Conservation (phyloP, 2,329 filamentous ascomycete species). For the Exophiala viscosa region DNA sequence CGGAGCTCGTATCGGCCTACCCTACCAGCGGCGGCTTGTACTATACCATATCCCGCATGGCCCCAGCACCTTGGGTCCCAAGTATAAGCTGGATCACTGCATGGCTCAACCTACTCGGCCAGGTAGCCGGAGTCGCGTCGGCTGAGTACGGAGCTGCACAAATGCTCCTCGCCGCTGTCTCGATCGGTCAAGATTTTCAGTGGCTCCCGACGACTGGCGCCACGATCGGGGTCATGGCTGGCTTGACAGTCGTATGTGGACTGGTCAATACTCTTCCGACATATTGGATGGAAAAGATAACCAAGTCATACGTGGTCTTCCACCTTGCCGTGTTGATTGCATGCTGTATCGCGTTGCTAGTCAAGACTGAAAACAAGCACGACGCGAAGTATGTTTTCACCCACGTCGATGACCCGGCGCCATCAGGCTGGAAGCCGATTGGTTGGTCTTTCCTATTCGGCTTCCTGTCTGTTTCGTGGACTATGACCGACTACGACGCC, state of each 20-base stretch:
- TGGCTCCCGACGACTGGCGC: conserved; percentile 47
- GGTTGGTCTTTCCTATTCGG: conserved; percentile 58
- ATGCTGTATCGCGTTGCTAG: conserved; percentile 51
- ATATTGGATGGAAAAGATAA: conserved; percentile 56
- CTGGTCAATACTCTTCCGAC: conserved; percentile 55
- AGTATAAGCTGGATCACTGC: conserved; percentile 49
- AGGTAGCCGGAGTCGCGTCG: conserved; percentile 54
- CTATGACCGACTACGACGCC: conserved; percentile 56
- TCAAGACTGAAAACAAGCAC: conserved; percentile 50
- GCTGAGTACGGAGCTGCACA: conserved; percentile 57
- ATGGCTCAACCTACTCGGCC: conserved; percentile 49
- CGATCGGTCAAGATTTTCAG: conserved; percentile 48
- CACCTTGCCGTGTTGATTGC: conserved; percentile 51
- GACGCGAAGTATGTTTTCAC: conserved; percentile 54
- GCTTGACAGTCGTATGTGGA: conserved; percentile 50
- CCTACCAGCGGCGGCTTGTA: conserved; percentile 56
- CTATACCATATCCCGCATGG: conserved; percentile 56
- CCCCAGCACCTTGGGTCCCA: conserved; percentile 45
- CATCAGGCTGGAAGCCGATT: conserved; percentile 50
- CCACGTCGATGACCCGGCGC: conserved; percentile 45
- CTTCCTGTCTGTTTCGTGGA: conserved; percentile 59
- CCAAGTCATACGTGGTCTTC: conserved; percentile 56
- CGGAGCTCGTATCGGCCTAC: conserved; percentile 57
- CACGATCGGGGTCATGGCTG: conserved; percentile 55
- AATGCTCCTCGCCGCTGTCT: conserved; percentile 55